Base-by-base conservation (phyloP, 2,329 filamentous ascomycete genomes). In the Venturia oleaginea region DNA sequence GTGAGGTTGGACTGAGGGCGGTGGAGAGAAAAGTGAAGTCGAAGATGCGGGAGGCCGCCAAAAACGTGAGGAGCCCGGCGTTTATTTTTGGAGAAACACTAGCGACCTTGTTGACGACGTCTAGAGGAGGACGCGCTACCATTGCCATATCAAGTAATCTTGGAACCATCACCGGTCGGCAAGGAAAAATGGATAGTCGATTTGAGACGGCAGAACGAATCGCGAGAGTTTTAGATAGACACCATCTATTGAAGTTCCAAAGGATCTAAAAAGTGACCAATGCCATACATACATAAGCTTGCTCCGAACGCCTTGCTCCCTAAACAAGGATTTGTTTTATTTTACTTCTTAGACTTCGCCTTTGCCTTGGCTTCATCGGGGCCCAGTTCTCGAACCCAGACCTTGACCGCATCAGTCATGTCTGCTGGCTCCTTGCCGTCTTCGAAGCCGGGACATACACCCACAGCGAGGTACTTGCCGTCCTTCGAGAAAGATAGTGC, bases 321-420 rank as follows among this genome's bases (percentile, higher is more conserved):
- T 34, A 57, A 57, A 1, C 13, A 24, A 24, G 19, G 15, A 54
- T 2, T 30, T n/a, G 27, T n/a, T n/a, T 0, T n/a, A 2, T n/a
- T 57, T 15, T 34, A 57, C 30, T 57, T 57, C 30, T 34, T 57
- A 34, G 51, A 34, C 77, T 96, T 96, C 27, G 88, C 88, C 77
- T 96, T 96, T 27, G 88, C 88, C 77, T 92, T 92, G 4, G 92
- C 92, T 77, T 99, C 94, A 10, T 85, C 89, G 71, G 96, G 92
- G 6, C 87, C 86, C 62, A 99, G 80, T 77, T 96, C 91, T 66
- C 93, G 82, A 34, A 99, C 84, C 72, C 90, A 86, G 37, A 99
- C 83, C 70, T 88, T 88, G 5, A 93, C 79, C 34, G 74, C 85
- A 63, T 86, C 82, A 7, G 91, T 91, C 0, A 86, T 85, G 43